Base-by-base conservation (phyloP, 108 stramenopile genomes). In the Cyclotella distinguenda region DNA sequence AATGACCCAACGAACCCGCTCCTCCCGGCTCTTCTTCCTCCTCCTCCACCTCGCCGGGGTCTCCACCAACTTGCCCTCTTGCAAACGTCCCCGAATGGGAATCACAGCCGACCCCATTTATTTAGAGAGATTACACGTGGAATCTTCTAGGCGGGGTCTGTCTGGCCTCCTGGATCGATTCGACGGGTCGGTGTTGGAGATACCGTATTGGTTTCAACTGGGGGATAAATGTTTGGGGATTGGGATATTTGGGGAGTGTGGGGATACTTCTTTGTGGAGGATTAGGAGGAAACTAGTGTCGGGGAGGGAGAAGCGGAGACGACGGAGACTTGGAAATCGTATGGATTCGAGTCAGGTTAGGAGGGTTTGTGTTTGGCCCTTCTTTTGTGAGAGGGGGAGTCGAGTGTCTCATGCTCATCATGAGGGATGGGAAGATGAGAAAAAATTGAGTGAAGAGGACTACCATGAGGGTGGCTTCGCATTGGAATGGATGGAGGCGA, bases 211-310 rank as follows among this genome's bases (percentile, higher is more conserved):
- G 90, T 66, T 91, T 26, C 81, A 91, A 52, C 86, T 88, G 69
- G 59, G 59, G 21, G 86, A 87, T 63, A 53, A 47, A 32, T 91
- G 90, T 54, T 72, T 91, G 23, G 86, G 86, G 9, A 83, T 86
- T 3, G 81, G 61, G 21, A 56, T 44, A 21, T 91, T 86, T 66
- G 67, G 82, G 6, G 87, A 88, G 51, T 91, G 90, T 70, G 90
- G 90, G 1, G 90, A 91, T 70, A 80, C 87, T 10, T 86, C 85
- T n/a, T 56, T 90, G 6, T 91, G 90, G 90, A 70, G 76, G 26
- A 28, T 82, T 26, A 61, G 72, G 26, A 40, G 80, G 42, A 25
- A 60, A 33, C 74, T 62, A 1, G 68, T 68, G 70, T 51, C 69
- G 19, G 62, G 55, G 47, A 51, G 22, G 52, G 42, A 58, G 46